Evolutionary conservation across 345 rosid species (phyloP).

Genomic region (Orychophragmus violaceus): DNA sequence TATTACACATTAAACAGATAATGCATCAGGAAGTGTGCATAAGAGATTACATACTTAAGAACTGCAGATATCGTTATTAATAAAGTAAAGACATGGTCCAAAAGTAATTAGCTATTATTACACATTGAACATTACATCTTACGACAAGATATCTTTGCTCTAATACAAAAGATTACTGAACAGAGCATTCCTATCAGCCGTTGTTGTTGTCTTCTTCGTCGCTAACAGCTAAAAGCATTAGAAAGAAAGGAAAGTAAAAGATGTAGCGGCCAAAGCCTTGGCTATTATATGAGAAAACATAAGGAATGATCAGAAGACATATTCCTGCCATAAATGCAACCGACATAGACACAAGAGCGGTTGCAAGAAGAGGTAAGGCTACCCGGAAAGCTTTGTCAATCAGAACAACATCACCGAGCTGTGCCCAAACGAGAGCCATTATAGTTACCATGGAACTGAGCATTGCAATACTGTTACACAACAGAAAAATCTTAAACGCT

Average conservation of each 20-base stretch:
- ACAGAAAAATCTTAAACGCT: not conserved
- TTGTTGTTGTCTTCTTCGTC: not conserved
- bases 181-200: not conserved
- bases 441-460: not conserved
- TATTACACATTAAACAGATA: too few relatives aligned
- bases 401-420: not conserved
- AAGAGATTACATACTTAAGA: too few relatives aligned
- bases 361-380: not conserved
- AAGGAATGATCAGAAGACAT: not conserved
- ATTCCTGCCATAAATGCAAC: not conserved
- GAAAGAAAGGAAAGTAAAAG: not conserved
- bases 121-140: too few relatives aligned
- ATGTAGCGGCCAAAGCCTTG: not conserved
- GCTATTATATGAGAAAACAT: not conserved
- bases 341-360: not conserved
- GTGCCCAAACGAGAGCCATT: not conserved
- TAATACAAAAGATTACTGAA: too few relatives aligned
- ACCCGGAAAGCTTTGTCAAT: not conserved
- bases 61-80: too few relatives aligned
- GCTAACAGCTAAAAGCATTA: not conserved
- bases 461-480: not conserved
- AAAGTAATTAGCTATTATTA: too few relatives aligned
- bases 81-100: too few relatives aligned
- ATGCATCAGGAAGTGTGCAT: too few relatives aligned
- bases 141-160: too few relatives aligned